Conservation (phyloP, 2,329 filamentous ascomycete genomes). For the Anthostomella pinea region DNA sequence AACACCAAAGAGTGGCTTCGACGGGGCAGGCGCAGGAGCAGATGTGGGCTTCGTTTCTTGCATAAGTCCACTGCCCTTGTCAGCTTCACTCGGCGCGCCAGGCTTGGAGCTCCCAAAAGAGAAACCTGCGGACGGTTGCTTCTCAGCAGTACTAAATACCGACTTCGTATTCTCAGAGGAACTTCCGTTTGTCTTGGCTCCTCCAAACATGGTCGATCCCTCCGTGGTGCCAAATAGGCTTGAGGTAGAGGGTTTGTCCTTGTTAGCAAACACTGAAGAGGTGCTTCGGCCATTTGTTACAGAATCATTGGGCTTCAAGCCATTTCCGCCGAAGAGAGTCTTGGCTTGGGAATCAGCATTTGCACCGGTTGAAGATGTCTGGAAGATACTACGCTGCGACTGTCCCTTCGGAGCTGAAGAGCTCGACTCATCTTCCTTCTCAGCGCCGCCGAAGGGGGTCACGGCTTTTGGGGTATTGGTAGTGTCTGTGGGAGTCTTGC, state of each 20-base stretch:
- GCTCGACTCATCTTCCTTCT: conserved; percentile 11
- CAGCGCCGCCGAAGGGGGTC: conserved; percentile 4
- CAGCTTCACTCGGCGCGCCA: conserved; percentile 6
- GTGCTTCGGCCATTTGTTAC: conserved; percentile 1
- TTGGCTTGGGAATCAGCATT: conserved; percentile 3
- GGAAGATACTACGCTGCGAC: conserved; percentile 10
- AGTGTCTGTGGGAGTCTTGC: neutral
- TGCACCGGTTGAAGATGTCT: conserved; percentile 1
- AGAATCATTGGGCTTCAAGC: too few relatives aligned
- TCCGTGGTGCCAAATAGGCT: neutral
- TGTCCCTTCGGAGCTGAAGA: conserved; percentile 4
- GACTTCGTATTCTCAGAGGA: conserved; percentile 32
- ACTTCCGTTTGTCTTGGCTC: conserved; percentile 28
- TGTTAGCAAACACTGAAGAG: conserved; percentile 1
- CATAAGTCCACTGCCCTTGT: conserved; percentile 3
- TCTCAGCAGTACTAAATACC: conserved; percentile 37
- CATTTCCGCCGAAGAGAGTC: conserved; percentile 9
- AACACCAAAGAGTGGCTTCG: conserved; percentile 37
- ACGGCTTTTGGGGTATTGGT: conserved; percentile 1
- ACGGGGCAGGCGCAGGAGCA: conserved; percentile 28
- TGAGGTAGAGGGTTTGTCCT: neutral
- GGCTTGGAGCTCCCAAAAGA: conserved; percentile 13
- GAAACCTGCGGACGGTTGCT: conserved; percentile 12
- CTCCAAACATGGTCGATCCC: conserved; percentile 32
- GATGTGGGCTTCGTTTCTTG: conserved; percentile 2